These are phyloP conservation scores for Amauroascus niger DNA, from an alignment of 2,329 filamentous ascomycete species.

Conservation along the genomic window DNA sequence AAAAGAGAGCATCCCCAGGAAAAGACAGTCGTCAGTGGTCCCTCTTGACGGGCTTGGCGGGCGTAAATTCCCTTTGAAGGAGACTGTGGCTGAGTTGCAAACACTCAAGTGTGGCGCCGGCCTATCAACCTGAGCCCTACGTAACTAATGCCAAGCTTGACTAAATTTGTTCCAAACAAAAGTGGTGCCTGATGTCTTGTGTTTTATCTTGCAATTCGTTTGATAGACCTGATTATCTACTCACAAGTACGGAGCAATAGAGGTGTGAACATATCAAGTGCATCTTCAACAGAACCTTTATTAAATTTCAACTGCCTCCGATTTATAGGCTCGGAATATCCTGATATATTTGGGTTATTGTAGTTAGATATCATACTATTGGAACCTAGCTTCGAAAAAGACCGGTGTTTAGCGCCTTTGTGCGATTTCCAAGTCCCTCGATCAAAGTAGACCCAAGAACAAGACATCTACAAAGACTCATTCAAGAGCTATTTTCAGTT, in stretches of 20 bases:
- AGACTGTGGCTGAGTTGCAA: constrained; percentile 6
- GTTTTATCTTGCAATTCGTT: no score
- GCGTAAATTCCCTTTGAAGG: neutral
- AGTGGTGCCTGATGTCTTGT: no score
- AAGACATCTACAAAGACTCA: neutral
- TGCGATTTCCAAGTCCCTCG: no score
- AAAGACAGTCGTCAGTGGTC: neutral
- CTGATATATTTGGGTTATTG: neutral
- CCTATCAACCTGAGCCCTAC: constrained; percentile 1
- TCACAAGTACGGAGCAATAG: no score
- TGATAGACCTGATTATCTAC: no score
- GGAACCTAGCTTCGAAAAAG: neutral
- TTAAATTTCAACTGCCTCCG: no score
- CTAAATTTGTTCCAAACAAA: neutral
- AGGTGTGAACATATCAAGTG: no score
- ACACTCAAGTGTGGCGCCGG: constrained; percentile 1
- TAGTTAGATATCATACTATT: neutral
- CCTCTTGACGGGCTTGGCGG: neutral
- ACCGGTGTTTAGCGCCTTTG: neutral
- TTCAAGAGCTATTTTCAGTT: neutral
- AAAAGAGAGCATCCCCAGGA: no score
- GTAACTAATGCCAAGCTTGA: constrained; percentile 4
- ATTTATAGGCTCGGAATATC: neutral
- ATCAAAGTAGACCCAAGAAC: neutral
- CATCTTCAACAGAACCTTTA: no score